These are phyloP conservation scores for Nemania serpens DNA, from an alignment of 2,329 filamentous ascomycete genomes.

Conservation along the genomic window DNA sequence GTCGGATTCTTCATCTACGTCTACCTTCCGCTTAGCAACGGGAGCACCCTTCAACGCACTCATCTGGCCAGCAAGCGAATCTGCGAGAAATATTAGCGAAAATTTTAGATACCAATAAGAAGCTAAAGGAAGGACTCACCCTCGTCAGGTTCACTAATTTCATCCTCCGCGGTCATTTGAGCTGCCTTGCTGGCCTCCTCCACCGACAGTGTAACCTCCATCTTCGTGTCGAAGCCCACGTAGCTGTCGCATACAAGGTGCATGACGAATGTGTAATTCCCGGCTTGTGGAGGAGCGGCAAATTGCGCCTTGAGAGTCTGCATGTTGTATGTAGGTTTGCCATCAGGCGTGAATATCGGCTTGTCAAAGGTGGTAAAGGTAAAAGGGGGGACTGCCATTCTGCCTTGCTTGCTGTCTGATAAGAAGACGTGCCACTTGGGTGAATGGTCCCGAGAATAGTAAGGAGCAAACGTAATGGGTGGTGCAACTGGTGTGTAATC, in stretches of 20 bases:
- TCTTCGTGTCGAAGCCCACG: slow-evolving; percentile 88
- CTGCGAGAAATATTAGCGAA: slow-evolving; percentile 37
- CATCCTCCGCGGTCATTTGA: slow-evolving; percentile 81
- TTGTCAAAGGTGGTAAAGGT: slow-evolving; percentile 93
- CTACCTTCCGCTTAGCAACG: slow-evolving; percentile 57
- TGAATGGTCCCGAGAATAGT: slow-evolving; percentile 85
- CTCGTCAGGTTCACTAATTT: slow-evolving; percentile 97
- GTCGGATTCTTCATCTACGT: slow-evolving; percentile 64
- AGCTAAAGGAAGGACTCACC: slow-evolving; percentile 62
- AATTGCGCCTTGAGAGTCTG: slow-evolving; percentile 98
- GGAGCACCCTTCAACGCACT: slow-evolving; percentile 77
- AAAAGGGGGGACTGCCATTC: slow-evolving; percentile 95
- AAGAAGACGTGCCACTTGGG: slow-evolving; percentile 95
- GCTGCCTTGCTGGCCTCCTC: slow-evolving; percentile 87
- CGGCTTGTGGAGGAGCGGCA: slow-evolving; percentile 87
- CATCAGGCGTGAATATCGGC: slow-evolving; percentile 78
- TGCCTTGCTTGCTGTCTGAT: slow-evolving; percentile 89
- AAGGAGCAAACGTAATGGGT: slow-evolving; percentile 87
- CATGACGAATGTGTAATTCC: slow-evolving; percentile 93
- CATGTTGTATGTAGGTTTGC: slow-evolving; percentile 89
- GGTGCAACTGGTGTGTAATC: slow-evolving; percentile 72
- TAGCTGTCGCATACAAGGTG: slow-evolving; percentile 95
- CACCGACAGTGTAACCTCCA: slow-evolving; percentile 86
- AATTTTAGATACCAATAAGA: neutral
- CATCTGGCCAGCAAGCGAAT: slow-evolving; percentile 81